Evolutionary conservation across 257 asterid genomes (phyloP).

Genomic region (Osmanthus fragrans): DNA sequence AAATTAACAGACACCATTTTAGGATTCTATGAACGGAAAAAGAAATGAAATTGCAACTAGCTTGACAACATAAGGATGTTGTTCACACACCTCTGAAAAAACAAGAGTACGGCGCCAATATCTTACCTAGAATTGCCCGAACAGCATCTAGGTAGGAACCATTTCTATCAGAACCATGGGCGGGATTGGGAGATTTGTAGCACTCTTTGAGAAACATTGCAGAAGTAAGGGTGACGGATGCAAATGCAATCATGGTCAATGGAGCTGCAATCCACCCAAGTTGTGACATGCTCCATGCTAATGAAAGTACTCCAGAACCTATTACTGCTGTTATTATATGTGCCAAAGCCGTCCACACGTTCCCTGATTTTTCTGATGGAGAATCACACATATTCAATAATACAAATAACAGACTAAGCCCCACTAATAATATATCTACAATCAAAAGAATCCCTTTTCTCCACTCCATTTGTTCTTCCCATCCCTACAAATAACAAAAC

Average conservation of each 20-base stretch:
- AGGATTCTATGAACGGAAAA: too few relatives aligned
- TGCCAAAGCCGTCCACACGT: slow-evolving; percentile 65
- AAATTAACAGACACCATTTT: too few relatives aligned
- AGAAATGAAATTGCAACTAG: too few relatives aligned
- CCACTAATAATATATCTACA: neutral
- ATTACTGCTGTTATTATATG: slow-evolving; percentile 84
- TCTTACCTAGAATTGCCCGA: slow-evolving; percentile 41
- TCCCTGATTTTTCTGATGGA: slow-evolving; percentile 45
- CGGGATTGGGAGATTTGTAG: slow-evolving; percentile 44
- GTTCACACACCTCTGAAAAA: neutral
- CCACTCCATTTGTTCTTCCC: neutral
- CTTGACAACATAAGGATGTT: neutral
- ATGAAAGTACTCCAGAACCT: slow-evolving; percentile 79
- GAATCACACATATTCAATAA: slow-evolving; percentile 7
- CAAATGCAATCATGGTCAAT: slow-evolving; percentile 53
- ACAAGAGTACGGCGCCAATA: neutral
- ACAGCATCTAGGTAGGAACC: slow-evolving; percentile 70
- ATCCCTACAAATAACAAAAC: neutral
- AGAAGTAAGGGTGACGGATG: slow-evolving; percentile 56
- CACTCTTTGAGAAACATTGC: slow-evolving; percentile 57
- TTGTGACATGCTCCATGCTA: slow-evolving; percentile 80
- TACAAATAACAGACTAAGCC: neutral
- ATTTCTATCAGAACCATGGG: slow-evolving; percentile 33
- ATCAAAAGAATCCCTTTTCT: neutral
- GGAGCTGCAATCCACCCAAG: slow-evolving; percentile 94